Conservation (phyloP, 2,329 filamentous ascomycete species). For the Colletotrichum musae region DNA sequence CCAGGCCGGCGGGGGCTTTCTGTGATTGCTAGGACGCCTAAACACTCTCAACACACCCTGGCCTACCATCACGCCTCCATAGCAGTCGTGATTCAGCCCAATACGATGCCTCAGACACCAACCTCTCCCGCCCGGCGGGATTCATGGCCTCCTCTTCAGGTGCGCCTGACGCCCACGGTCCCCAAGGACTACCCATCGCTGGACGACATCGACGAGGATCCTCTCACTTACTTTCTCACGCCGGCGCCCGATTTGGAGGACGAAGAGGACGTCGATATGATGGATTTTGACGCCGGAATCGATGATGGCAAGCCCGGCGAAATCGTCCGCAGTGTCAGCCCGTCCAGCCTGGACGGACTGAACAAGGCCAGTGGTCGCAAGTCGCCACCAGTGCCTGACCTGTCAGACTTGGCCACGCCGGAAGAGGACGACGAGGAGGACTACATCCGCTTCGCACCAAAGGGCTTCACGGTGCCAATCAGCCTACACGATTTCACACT, state of each 20-base stretch:
- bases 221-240: slow-evolving; percentile 70
- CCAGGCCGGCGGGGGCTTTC: slow-evolving; percentile 39
- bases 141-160: slow-evolving; percentile 68
- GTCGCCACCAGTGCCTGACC: slow-evolving; percentile 53
- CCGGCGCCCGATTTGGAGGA: slow-evolving; percentile 60
- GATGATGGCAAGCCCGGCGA: slow-evolving; percentile 63
- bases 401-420: slow-evolving; percentile 59
- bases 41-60: slow-evolving; percentile 3
- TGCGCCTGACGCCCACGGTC: slow-evolving; percentile 60
- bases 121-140: slow-evolving; percentile 56
- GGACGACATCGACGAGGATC: slow-evolving; percentile 67
- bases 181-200: slow-evolving; percentile 61
- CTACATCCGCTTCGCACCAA: slow-evolving; percentile 64
- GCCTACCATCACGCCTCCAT: not conserved
- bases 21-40: slow-evolving; percentile 31
- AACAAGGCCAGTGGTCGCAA: slow-evolving; percentile 56
- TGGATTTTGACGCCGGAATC: slow-evolving; percentile 72
- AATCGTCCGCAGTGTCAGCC: slow-evolving; percentile 69
- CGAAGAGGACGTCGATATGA: slow-evolving; percentile 58
- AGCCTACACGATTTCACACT: slow-evolving; percentile 59
- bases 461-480: slow-evolving; percentile 57
- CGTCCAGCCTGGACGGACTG: slow-evolving; percentile 68
- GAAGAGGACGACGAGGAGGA: slow-evolving; percentile 65
- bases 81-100: not conserved
- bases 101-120: slow-evolving; percentile 51